Evolutionary conservation across 306 rosid species (phyloP), one percentile per base, ranked within the genome.

Genomic region (Prunus padus): DNA sequence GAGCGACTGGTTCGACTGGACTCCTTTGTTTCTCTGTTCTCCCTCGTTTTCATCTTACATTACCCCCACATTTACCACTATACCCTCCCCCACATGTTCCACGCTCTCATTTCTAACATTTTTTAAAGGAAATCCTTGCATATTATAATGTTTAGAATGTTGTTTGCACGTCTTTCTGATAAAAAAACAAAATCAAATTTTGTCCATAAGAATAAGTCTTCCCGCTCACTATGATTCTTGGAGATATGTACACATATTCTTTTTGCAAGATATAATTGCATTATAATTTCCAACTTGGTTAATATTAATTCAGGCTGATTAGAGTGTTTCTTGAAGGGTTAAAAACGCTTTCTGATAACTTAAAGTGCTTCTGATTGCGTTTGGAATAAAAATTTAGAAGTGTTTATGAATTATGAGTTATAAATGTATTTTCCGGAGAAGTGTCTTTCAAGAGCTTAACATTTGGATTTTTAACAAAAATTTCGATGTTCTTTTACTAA

Each of bases 1-100:
- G 25, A 71, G 69, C 78, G 78, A 82, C 72, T 50, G 82, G 40
- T 77, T 65, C 82, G 80, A 81, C 80, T 56, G 37, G 83, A 84
- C 70, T 69, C 84, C 72, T 37, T 84, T 81, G 74, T 4, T n/a
- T 76, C 45, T 25, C 26, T 23, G 0, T 14, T 22, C 25, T 6
- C 26, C 78, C 76, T 79, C 79, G 83, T 71, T 83, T 79, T 79
- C 86, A 71, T 79, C 78, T 42, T 62, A 33, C 64, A n/a, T 56
- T 45, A 16, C n/a, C 44, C 63, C 15, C 11, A 19, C 56, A 3
- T 30, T 83, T 71, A 76, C 77, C 64, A 40, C 8, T 52, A 1
- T 79, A 19, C 68, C 75, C 67, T 30, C 81, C 42, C 2, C 11
- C 19, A 1, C 46, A 4, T 9, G 42, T 42, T 72, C 66, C 76